Percentiles rank a stretch among this genome's conserved stretches.
phyloP scores from a whole-genome alignment of 164 flowering plant species.

The Vitis labrusca region DNA sequence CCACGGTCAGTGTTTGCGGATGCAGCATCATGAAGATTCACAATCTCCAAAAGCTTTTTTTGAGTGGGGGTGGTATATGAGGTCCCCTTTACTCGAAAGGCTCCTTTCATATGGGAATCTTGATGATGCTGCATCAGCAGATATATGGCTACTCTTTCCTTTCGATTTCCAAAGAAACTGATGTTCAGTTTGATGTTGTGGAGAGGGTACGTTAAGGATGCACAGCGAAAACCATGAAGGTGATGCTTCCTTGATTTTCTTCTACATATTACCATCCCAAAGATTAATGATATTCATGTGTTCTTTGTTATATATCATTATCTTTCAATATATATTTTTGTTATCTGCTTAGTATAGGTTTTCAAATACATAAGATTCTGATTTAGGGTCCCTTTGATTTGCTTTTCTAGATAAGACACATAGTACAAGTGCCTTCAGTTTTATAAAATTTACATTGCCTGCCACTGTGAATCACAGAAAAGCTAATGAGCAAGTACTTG shows the following conservation, averaged over 20 bases:
- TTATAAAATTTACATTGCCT: too few species aligned
- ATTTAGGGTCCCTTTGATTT: too few species aligned
- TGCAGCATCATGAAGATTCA: conserved; percentile 48
- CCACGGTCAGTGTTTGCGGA: conserved; percentile 30
- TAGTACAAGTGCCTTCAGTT: too few species aligned
- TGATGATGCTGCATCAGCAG: conserved; percentile 59
- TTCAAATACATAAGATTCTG: too few species aligned
- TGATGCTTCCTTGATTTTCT: background rate
- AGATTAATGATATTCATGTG: too few species aligned
- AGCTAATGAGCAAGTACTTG: too few species aligned
- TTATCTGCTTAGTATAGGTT: too few species aligned
- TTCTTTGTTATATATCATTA: too few species aligned
- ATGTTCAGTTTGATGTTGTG: background rate
- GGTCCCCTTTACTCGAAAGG: background rate
- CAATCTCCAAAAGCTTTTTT: conserved; percentile 7
- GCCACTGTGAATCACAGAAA: too few species aligned
- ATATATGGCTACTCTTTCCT: conserved; percentile 20
- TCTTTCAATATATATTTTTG: too few species aligned
- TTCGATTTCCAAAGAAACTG: background rate
- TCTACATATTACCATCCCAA: too few species aligned
- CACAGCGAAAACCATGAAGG: background rate
- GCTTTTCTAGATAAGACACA: too few species aligned
- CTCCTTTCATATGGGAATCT: conserved; percentile 32
- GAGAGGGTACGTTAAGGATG: background rate
- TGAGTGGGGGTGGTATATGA: background rate